Evolutionary conservation across 495 filamentous ascomycete genomes (phyloP), one percentile per base, ranked within the genome.

Genomic region (Glarea lozoyensis): DNA sequence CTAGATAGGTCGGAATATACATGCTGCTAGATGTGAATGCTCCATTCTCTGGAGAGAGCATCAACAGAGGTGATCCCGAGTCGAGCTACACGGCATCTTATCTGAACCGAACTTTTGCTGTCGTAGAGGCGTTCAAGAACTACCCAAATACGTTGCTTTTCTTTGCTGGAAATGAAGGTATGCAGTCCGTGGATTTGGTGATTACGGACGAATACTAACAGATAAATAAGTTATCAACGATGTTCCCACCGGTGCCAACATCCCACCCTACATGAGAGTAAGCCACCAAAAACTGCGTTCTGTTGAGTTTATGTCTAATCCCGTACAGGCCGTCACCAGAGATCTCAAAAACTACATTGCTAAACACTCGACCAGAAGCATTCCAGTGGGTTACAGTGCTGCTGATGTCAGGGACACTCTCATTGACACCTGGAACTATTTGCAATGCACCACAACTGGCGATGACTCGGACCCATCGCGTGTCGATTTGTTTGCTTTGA

Each of bases 81-180:
- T 67, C 69, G 40, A 82, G 76, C 44, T 97, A 96, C 71, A 78
- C 78, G 54, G 64, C 65, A 29, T 63, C 56, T 23, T 97, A 97
- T 61, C 74, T 93, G 46, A 75, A 79, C 52, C 81, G 88, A 55
- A 85, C 86, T 46, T 96, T 94, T 61, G 80, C 79, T 55, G 72
- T 97, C 30, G 86, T 96, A 20, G 90, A 97, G 68, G 84, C 83
- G 22, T 97, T 97, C 81, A 90, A 89, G 69, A 72, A 73, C 60
- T 97, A 86, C 62, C 86, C 87, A 47, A 97, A 97, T 64, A 78
- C 81, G 2, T 68, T 94, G n/a, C 83, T 75, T 37, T 95, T 94
- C 74, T 93, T 96, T 61, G 76, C 85, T 27, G 90, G 85, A 36
- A 97, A 97, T 63, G 90, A 97, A 65, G n/a, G n/a, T n/a, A n/a